These are phyloP conservation scores for Singerocomus inundabilis DNA, from an alignment of 1,284 basidiomycete species.

Conservation along the genomic window DNA sequence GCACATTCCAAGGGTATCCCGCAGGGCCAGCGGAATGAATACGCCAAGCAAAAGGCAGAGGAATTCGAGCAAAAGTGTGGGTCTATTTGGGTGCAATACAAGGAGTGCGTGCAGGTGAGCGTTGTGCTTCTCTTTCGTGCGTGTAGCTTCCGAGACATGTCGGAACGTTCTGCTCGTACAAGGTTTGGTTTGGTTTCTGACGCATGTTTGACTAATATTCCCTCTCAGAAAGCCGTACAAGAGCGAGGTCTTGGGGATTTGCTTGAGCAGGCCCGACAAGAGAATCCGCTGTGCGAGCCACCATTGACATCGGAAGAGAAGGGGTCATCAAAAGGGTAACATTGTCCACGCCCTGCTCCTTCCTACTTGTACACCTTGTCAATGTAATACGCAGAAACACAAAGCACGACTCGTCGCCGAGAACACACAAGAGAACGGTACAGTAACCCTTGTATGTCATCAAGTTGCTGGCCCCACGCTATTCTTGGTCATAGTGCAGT, in stretches of 20 bases:
- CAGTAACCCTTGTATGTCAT: too few species aligned
- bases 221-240: constrained; percentile 72
- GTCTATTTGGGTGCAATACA: constrained; percentile 76
- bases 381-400: neutral
- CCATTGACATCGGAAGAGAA: constrained; percentile 17
- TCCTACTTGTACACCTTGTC: neutral
- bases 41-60: constrained; percentile 59
- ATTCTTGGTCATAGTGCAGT: too few species aligned
- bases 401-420: neutral
- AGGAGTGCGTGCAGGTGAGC: constrained; percentile 71
- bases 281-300: constrained; percentile 72
- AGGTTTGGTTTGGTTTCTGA: neutral
- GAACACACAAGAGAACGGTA: neutral
- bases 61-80: constrained; percentile 86
- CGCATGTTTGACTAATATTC: constrained; percentile 1
- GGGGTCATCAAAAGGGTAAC: constrained; percentile 8
- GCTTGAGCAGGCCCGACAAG: constrained; percentile 76
- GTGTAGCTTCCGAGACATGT: neutral
- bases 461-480: too few species aligned
- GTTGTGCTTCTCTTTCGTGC: neutral
- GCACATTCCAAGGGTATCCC: constrained; percentile 42
- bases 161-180: neutral
- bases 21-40: constrained; percentile 40
- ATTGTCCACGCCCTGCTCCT: neutral
- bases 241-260: constrained; percentile 75